These are phyloP conservation scores for Hagleromyces aurorensis DNA, from an alignment of 805 yeast genomes.

Conservation along the genomic window DNA sequence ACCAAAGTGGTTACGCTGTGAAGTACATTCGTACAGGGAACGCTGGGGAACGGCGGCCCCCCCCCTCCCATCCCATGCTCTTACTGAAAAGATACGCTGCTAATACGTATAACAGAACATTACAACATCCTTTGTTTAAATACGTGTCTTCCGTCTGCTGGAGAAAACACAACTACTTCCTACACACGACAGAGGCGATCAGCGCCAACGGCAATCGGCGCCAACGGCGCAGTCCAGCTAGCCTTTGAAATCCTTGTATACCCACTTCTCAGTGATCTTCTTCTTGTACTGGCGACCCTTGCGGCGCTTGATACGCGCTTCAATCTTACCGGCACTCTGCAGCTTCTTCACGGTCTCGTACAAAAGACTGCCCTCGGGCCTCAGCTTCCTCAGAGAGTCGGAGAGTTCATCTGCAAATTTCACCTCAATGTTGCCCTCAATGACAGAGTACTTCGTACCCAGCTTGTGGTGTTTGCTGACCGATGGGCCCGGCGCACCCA, in stretches of 20 bases:
- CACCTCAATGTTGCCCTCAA: constrained; percentile 51
- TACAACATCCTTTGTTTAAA: no score
- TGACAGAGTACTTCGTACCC: constrained; percentile 41
- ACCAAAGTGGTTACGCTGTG: no score
- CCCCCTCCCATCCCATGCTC: no score
- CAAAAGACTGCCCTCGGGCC: constrained; percentile 83
- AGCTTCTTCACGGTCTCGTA: constrained; percentile 74
- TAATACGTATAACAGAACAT: no score
- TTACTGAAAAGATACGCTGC: no score
- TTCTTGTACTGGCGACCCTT: constrained; percentile 59
- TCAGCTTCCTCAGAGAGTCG: constrained; percentile 73
- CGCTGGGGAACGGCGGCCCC: no score
- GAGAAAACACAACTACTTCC: no score
- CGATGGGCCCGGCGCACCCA: constrained; percentile 16
- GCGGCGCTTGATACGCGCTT: constrained; percentile 63
- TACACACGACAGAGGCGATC: no score
- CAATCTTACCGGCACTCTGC: constrained; percentile 82
- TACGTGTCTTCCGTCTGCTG: no score
- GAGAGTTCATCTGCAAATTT: constrained; percentile 84
- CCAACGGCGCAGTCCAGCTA: no score
- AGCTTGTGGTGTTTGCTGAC: constrained; percentile 30
- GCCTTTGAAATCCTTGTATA: constrained; percentile 83
- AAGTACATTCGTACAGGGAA: no score
- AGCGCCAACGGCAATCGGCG: no score
- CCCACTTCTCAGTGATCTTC: constrained; percentile 86